Percentiles rank a stretch among this genome's conserved stretches.
Evolutionary conservation across 805 yeast species (phyloP).

Genomic region (Kuraishia molischiana): DNA sequence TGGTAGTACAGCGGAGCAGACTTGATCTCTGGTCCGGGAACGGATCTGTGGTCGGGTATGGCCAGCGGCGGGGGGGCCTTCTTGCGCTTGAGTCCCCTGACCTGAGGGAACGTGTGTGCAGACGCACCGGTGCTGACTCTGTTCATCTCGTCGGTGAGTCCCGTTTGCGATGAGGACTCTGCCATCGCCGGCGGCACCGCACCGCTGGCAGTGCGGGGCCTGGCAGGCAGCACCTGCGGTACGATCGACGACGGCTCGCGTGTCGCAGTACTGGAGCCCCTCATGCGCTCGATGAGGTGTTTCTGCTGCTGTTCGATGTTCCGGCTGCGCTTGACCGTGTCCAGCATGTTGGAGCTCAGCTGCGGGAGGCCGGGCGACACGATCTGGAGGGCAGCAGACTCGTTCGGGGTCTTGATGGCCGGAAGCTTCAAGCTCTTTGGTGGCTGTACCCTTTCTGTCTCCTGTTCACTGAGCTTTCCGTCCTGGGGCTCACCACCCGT

Average conservation of each 20-base stretch:
- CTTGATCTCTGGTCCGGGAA: conserved; percentile 1
- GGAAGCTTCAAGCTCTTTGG: no score
- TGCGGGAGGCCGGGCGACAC: conserved; percentile 5
- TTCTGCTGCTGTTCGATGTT: conserved; percentile 3
- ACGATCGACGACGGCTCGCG: neutral
- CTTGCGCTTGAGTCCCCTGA: conserved; percentile 2
- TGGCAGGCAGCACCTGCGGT: neutral
- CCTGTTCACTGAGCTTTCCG: no score
- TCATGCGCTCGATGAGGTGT: conserved; percentile 2
- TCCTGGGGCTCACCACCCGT: no score
- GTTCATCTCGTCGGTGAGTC: neutral
- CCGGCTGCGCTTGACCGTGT: conserved; percentile 3
- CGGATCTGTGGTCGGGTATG: neutral
- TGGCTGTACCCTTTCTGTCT: no score
- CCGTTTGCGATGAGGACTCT: neutral
- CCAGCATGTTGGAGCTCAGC: conserved; percentile 2
- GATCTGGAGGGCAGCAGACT: conserved; percentile 3
- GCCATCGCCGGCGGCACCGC: neutral
- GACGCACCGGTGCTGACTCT: neutral
- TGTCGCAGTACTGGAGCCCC: neutral
- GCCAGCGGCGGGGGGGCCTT: conserved; percentile 4
- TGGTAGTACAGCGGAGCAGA: conserved; percentile 2
- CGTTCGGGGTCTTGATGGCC: no score
- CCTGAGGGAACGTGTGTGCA: neutral
- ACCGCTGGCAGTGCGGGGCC: neutral